Percentiles rank a stretch among this genome's conserved stretches.
These are phyloP conservation scores for Fusarium sublunatum DNA, from an alignment of 2,329 filamentous ascomycete genomes.

Conservation along the genomic window DNA sequence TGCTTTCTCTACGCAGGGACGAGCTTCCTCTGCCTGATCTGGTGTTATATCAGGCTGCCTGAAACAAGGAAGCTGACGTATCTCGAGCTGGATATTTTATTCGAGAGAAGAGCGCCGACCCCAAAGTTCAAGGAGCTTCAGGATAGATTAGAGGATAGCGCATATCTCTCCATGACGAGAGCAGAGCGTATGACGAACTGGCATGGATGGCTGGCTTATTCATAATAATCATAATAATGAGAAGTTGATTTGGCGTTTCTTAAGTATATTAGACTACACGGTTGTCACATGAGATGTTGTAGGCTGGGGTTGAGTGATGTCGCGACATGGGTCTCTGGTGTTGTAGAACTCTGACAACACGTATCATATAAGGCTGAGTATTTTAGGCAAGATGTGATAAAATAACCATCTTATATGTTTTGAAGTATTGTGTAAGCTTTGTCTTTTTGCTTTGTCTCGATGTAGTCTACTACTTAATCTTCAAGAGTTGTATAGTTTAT, in stretches of 20 bases:
- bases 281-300: no score
- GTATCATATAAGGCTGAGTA: no score
- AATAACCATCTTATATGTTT: no score
- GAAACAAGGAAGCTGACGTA: conserved; percentile 46
- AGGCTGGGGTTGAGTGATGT: no score
- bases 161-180: conserved; percentile 35
- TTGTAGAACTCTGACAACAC: no score
- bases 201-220: conserved; percentile 44
- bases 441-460: no score
- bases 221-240: conserved; percentile 23
- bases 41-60: conserved; percentile 46
- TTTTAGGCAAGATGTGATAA: no score
- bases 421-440: no score
- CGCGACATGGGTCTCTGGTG: no score
- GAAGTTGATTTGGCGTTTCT: not conserved
- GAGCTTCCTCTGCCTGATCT: conserved; percentile 37
- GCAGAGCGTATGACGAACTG: conserved; percentile 39
- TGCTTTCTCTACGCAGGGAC: conserved; percentile 43
- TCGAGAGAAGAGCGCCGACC: conserved; percentile 44
- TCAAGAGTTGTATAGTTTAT: no score
- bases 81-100: conserved; percentile 46
- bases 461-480: no score
- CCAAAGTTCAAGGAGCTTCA: conserved; percentile 49
- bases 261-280: not conserved
- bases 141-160: conserved; percentile 35